phyloP scores from a whole-genome alignment of 148 eudicot species.

The Nepenthes gracilis region DNA sequence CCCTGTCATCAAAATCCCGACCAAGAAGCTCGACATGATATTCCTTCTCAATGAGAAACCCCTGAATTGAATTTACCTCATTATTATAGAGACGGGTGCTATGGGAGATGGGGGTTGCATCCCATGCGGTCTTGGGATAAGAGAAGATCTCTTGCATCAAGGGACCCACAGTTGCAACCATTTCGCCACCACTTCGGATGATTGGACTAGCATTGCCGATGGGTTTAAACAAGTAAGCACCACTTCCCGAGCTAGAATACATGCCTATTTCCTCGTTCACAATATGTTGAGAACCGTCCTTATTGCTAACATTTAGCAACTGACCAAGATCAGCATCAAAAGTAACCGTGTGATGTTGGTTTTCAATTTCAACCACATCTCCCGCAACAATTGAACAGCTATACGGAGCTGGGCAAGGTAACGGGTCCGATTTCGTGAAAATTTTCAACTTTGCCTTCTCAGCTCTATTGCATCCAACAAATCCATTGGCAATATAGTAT shows the following conservation, averaged over 20 bases:
- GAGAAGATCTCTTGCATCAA: conserved; percentile 81
- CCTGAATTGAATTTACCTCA: conserved; percentile 48
- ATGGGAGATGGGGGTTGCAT: conserved; percentile 60
- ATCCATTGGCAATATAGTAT: conserved; percentile 78
- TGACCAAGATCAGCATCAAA: conserved; percentile 56
- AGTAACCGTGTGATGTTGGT: conserved; percentile 48
- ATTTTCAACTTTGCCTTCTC: conserved; percentile 51
- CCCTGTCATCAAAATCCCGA: conserved; percentile 47
- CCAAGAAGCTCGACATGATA: conserved; percentile 88
- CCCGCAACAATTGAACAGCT: conserved; percentile 56
- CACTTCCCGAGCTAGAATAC: conserved; percentile 67
- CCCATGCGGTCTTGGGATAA: conserved; percentile 70
- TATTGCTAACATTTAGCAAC: conserved; percentile 42
- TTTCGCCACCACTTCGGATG: conserved; percentile 35
- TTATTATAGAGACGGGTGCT: conserved; percentile 69
- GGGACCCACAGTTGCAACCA: conserved; percentile 62
- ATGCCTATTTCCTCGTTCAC: conserved; percentile 72
- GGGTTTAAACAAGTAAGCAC: conserved; percentile 90
- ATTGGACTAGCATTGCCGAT: conserved; percentile 65
- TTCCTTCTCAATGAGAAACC: conserved; percentile 78
- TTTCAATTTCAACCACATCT: conserved; percentile 41
- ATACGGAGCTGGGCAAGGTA: conserved; percentile 64
- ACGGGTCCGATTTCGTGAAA: conserved; percentile 21
- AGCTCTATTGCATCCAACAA: conserved; percentile 71
- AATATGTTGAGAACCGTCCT: conserved; percentile 36